These are phyloP conservation scores for Tritrichomonas foetus DNA, from an alignment of 208 protist species.

Conservation along the genomic window DNA sequence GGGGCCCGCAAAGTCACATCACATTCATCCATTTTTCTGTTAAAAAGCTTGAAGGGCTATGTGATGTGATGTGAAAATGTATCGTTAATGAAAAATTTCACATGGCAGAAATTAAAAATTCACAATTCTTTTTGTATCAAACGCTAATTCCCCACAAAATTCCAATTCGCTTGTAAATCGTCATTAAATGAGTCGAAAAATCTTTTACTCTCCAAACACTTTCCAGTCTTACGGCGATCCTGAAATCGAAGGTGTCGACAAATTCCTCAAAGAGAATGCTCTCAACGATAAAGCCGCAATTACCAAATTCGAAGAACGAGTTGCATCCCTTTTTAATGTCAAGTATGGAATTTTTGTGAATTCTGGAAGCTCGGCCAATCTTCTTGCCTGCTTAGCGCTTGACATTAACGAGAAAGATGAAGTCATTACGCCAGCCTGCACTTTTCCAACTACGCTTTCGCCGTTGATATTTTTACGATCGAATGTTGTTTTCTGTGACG, in stretches of 20 bases:
- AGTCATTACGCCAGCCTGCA: constrained; percentile 49
- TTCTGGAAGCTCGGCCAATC: constrained; percentile 51
- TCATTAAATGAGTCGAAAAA: too few species aligned
- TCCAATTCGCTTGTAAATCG: too few species aligned
- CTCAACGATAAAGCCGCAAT: not conserved
- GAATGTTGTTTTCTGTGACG: constrained; percentile 45
- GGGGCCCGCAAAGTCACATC: too few species aligned
- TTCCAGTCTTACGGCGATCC: constrained; percentile 50
- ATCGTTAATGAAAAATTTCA: too few species aligned
- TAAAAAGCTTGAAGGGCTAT: too few species aligned
- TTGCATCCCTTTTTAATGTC: constrained; percentile 35
- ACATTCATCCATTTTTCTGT: too few species aligned
- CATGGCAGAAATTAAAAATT: too few species aligned
- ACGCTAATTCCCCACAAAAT: too few species aligned
- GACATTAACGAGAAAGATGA: constrained; percentile 46
- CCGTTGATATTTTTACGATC: constrained; percentile 46
- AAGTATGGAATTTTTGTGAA: constrained; percentile 53
- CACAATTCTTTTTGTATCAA: too few species aligned
- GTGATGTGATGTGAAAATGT: too few species aligned
- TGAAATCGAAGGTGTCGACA: constrained; percentile 47
- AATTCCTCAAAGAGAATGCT: constrained; percentile 40
- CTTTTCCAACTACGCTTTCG: constrained; percentile 48
- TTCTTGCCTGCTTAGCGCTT: constrained; percentile 39
- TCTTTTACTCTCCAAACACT: constrained; percentile 47
- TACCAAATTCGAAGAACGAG: constrained; percentile 45